A percentile compares a stretch with the other conserved stretches of the same genome.
Evolutionary conservation across 257 asterid species (phyloP).

Genomic region (Handroanthus guayacan): DNA sequence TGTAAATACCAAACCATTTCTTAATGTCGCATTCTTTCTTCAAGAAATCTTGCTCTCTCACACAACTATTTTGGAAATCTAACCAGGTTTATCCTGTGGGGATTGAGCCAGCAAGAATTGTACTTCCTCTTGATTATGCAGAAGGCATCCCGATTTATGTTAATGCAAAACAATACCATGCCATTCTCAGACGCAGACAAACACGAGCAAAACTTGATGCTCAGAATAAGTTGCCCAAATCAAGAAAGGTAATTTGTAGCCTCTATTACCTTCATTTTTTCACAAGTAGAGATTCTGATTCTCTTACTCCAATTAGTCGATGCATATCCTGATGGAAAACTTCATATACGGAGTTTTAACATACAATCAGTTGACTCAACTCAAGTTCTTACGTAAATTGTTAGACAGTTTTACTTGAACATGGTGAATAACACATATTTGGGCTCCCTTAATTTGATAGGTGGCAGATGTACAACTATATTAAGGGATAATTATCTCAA

Average conservation of each 20-base stretch:
- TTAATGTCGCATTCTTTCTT: not conserved
- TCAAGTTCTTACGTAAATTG: no score
- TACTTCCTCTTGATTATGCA: constrained; percentile 64
- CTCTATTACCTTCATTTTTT: not conserved
- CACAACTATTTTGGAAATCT: constrained; percentile 26
- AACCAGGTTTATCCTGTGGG: constrained; percentile 69
- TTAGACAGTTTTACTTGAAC: no score
- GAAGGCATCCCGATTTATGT: constrained; percentile 70
- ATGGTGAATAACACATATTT: no score
- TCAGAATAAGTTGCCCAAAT: constrained; percentile 56
- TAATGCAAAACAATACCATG: constrained; percentile 79
- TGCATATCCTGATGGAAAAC: not conserved
- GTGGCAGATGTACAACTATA: no score
- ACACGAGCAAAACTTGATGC: constrained; percentile 78
- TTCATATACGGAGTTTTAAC: no score
- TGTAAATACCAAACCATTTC: constrained; percentile 45
- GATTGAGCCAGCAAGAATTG: constrained; percentile 50
- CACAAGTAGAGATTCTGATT: constrained; percentile 15
- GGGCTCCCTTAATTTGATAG: no score
- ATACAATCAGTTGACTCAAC: no score
- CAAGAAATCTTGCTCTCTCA: not conserved
- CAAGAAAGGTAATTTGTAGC: constrained; percentile 62
- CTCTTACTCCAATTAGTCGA: not conserved
- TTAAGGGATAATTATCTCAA: no score
- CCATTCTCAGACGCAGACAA: constrained; percentile 80